Conservation (phyloP, 2,329 filamentous ascomycete genomes). For the Thelonectria blattea region DNA sequence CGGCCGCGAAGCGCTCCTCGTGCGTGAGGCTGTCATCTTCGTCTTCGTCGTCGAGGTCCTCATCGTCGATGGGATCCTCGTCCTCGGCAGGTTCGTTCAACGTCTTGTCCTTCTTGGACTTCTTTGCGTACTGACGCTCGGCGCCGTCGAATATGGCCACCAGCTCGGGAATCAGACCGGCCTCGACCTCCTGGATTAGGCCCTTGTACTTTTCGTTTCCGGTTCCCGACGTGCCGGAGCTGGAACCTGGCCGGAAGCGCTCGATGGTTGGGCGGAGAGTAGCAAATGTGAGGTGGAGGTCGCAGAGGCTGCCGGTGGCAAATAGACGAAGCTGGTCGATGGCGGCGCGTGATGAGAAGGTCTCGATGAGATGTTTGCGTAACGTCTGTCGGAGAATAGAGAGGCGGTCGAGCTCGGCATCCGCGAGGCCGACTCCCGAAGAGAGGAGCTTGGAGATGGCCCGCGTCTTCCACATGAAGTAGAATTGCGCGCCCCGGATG, state of each 20-base stretch:
- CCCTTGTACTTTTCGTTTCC: conserved; percentile 42
- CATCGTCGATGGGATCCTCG: conserved; percentile 73
- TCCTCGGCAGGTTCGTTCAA: conserved; percentile 71
- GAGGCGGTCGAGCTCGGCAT: conserved; percentile 66
- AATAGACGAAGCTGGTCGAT: conserved; percentile 81
- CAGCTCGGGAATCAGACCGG: conserved; percentile 69
- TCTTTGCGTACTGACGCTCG: conserved; percentile 80
- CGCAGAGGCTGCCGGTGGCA: conserved; percentile 78
- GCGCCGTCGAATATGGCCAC: conserved; percentile 77
- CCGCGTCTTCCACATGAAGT: conserved; percentile 93
- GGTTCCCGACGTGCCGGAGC: conserved; percentile 30
- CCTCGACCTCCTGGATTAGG: conserved; percentile 72
- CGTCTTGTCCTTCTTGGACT: conserved; percentile 60
- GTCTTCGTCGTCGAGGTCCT: conserved; percentile 59
- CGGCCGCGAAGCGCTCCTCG: conserved; percentile 65
- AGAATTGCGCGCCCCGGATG: conserved; percentile 79
- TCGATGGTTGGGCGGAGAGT: conserved; percentile 67
- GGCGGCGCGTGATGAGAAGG: conserved; percentile 69
- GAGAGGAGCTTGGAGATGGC: conserved; percentile 61
- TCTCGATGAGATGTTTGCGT: conserved; percentile 68
- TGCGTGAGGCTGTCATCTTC: conserved; percentile 60
- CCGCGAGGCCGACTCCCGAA: conserved; percentile 60
- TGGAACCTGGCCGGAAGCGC: conserved; percentile 42
- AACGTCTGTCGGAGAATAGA: conserved; percentile 62
- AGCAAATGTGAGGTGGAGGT: conserved; percentile 81